These are phyloP conservation scores for Picochlorum sp. DNA, from an alignment of 139 green algal genomes.

Conservation along the genomic window DNA sequence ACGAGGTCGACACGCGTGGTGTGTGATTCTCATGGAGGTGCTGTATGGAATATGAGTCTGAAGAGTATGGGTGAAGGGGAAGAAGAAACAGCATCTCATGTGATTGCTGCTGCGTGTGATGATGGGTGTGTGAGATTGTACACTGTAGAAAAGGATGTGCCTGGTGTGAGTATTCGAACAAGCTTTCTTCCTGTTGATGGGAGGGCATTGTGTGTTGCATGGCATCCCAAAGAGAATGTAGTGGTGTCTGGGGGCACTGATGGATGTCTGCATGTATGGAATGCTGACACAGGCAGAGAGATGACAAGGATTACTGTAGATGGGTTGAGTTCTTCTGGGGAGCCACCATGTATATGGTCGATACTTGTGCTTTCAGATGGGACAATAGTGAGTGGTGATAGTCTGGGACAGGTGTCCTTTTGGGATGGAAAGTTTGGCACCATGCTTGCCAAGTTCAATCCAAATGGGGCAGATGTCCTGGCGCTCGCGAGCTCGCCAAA, in stretches of 20 bases:
- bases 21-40: constrained; percentile 70
- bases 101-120: constrained; percentile 80
- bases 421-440: constrained; percentile 79
- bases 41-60: constrained; percentile 58
- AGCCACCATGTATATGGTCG: constrained; percentile 69
- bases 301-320: constrained; percentile 59
- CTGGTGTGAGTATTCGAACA: constrained; percentile 34
- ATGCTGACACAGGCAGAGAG: constrained; percentile 45
- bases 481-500: constrained; percentile 57
- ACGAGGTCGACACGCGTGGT: neutral
- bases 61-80: neutral
- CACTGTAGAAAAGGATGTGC: constrained; percentile 34
- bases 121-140: constrained; percentile 82
- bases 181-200: constrained; percentile 50
- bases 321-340: neutral
- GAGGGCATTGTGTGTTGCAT: constrained; percentile 59
- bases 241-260: constrained; percentile 54
- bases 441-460: constrained; percentile 46
- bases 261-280: constrained; percentile 63
- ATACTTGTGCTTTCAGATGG: constrained; percentile 68
- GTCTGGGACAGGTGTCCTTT: constrained; percentile 62
- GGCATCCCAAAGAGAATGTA: constrained; percentile 51
- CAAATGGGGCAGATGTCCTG: constrained; percentile 75
- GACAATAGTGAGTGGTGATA: constrained; percentile 76
- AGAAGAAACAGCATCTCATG: neutral